Conservation (phyloP, 768 basidiomycete species). For the Scleroderma citrinum region DNA sequence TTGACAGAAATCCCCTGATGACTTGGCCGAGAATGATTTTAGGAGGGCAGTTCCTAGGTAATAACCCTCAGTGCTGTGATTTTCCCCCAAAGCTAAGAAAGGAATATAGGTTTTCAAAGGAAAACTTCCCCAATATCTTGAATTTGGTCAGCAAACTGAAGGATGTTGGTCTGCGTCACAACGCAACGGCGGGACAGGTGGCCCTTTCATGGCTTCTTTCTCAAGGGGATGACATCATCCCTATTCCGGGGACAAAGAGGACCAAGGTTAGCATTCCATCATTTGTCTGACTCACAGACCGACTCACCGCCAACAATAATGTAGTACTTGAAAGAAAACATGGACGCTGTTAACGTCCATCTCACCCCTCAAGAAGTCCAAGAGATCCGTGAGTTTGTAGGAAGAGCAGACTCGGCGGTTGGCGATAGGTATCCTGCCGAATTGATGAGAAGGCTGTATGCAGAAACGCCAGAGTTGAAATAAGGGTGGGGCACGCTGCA, state of each 20-base stretch:
- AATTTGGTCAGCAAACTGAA: constrained; percentile 30
- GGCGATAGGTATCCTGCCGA: constrained; percentile 23
- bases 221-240: constrained; percentile 33
- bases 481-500: too few species aligned
- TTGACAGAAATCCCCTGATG: constrained; percentile 26
- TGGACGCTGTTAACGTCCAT: constrained; percentile 28
- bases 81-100: not conserved
- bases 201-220: constrained; percentile 36
- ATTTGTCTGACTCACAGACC: not conserved
- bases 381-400: constrained; percentile 32
- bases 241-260: constrained; percentile 36
- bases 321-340: constrained; percentile 43
- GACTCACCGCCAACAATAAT: not conserved
- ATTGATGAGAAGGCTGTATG: constrained; percentile 5
- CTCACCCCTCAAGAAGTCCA: constrained; percentile 34
- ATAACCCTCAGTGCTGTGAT: constrained; percentile 19
- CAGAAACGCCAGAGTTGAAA: constrained; percentile 14
- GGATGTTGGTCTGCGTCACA: constrained; percentile 28
- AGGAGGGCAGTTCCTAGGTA: constrained; percentile 16
- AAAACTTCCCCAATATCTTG: constrained; percentile 42
- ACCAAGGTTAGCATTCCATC: constrained; percentile 20
- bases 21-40: constrained; percentile 25
- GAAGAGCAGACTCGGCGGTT: constrained; percentile 20
- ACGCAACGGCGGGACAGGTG: constrained; percentile 35
- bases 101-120: constrained; percentile 25